Percentiles rank a stretch among this genome's conserved stretches.
Evolutionary conservation across 2,329 filamentous ascomycete species (phyloP).

Genomic region (Diplodia seriata): DNA sequence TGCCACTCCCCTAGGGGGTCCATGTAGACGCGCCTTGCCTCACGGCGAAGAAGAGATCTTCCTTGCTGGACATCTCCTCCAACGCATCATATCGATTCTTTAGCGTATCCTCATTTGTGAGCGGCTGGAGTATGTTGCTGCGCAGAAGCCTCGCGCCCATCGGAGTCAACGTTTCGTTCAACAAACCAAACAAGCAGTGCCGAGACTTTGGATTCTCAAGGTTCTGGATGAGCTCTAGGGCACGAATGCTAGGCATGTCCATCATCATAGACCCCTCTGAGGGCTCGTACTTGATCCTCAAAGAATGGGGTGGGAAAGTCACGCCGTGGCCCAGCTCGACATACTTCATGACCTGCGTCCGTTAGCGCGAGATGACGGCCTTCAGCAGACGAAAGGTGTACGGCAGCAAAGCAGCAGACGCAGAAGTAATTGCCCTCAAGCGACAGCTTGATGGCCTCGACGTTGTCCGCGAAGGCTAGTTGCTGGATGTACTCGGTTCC

Average conservation of each 20-base stretch:
- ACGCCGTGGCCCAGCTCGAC: constrained; percentile 73
- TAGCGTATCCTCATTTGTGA: constrained; percentile 74
- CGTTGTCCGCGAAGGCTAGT: constrained; percentile 79
- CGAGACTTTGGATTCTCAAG: constrained; percentile 77
- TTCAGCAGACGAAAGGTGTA: constrained; percentile 49
- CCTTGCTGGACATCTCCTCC: constrained; percentile 79
- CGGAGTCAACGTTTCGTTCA: constrained; percentile 84
- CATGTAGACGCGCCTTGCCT: constrained; percentile 64
- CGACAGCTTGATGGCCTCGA: constrained; percentile 80
- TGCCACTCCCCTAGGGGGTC: neutral
- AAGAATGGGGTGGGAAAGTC: constrained; percentile 76
- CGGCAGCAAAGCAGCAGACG: constrained; percentile 83
- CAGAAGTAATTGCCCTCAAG: constrained; percentile 86
- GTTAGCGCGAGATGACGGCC: constrained; percentile 32
- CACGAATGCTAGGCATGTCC: constrained; percentile 83
- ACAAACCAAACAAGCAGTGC: constrained; percentile 80
- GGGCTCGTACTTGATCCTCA: constrained; percentile 85
- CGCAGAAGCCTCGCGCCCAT: constrained; percentile 88
- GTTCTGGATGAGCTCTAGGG: constrained; percentile 91
- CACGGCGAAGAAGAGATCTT: constrained; percentile 82
- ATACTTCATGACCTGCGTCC: constrained; percentile 75
- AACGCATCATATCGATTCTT: constrained; percentile 79
- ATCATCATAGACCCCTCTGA: constrained; percentile 96
- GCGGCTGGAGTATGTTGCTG: constrained; percentile 87
- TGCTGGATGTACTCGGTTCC: constrained; percentile 80